These are phyloP conservation scores for Lipomyces spencermartinsiae DNA, from an alignment of 805 yeast species.

Conservation along the genomic window DNA sequence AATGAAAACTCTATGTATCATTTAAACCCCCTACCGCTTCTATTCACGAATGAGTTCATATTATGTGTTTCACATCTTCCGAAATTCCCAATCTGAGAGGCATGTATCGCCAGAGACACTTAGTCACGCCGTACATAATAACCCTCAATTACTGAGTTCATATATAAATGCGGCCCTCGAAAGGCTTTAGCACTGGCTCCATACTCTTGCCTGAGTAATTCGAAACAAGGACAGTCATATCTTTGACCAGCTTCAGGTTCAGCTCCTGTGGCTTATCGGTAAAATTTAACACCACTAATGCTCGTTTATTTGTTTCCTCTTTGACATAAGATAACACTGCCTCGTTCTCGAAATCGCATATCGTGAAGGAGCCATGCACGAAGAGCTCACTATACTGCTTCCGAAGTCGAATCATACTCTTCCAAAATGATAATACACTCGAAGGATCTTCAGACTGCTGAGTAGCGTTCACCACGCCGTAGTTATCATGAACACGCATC, in stretches of 20 bases:
- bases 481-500: constrained; percentile 58
- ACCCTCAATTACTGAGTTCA: background rate
- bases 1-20: no score
- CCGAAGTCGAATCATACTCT: constrained; percentile 52
- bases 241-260: background rate
- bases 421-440: constrained; percentile 57
- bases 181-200: background rate
- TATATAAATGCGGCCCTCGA: background rate
- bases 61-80: no score
- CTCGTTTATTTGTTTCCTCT: background rate
- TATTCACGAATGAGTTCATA: no score
- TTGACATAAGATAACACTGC: background rate
- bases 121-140: background rate
- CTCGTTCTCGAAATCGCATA: background rate
- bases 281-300: background rate
- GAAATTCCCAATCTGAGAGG: no score
- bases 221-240: background rate
- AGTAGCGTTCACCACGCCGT: constrained; percentile 55
- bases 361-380: constrained; percentile 53
- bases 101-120: background rate
- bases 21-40: no score
- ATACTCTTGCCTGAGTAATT: background rate
- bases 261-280: background rate
- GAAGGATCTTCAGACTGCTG: constrained; percentile 54
- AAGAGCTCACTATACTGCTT: constrained; percentile 53